Evolutionary conservation across 1,139 yeast genomes (phyloP), one percentile per base, ranked within the genome.

Genomic region (Blastobotrys apis): DNA sequence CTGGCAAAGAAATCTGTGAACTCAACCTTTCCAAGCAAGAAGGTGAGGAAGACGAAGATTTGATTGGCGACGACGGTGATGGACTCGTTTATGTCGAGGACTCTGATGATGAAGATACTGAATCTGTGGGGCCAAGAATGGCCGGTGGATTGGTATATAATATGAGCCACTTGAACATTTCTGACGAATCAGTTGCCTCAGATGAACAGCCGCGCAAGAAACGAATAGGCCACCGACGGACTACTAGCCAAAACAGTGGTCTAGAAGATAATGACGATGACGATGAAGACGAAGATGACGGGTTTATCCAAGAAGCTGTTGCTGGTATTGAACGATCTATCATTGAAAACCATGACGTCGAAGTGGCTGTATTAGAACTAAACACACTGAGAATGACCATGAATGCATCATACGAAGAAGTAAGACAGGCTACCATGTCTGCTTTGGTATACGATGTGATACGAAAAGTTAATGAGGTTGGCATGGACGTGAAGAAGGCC

Each of bases 381-480:
- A 90, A 90, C 62, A 92, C 98, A 0, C 73, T 94, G 59, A 78
- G 97, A 67, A 92, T 94, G 98, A 85, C 96, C 54, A 84, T 90
- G 92, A 88, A 92, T 62, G 97, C 88, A 12, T 77, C 94, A 0
- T 92, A 92, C 64, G 94, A 86, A 58, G 96, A 90, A 60, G 97
- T 92, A 12, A 78, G 97, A 61, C 66, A 71, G 31, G 95, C 95
- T 5, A 87, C 96, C 0, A 71, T 81, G 31, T 73, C 74, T 38
- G 94, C 97, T 0, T 71, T 92, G 57, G 59, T 87, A 38, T 70
- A 71, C 40, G 75, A 94, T 58, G 77, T 85, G 17, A 72, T 77
- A 45, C 85, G 84, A 54, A 83, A 83, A 58, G 75, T 87, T 37
- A 74, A 81, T 33, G 84, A 94, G 1, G 86, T 75, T 47, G 86